A percentile compares a stretch with the other conserved stretches of the same genome.
phyloP scores from a whole-genome alignment of 2,329 filamentous ascomycete genomes.

The Diplodia sapinea region DNA sequence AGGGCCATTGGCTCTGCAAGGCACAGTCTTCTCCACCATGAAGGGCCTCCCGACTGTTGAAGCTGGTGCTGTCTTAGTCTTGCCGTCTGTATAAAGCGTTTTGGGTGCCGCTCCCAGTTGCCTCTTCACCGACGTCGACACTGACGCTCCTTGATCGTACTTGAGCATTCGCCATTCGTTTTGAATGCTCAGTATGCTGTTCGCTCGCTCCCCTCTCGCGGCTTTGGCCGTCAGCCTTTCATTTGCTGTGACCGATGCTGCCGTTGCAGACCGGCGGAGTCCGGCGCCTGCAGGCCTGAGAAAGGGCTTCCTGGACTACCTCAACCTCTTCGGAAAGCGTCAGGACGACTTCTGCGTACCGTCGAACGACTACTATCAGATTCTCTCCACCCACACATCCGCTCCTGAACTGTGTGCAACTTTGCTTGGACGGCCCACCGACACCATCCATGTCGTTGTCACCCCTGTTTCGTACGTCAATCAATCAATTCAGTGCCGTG shows the following conservation, averaged over 20 bases:
- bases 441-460: conserved; percentile 36
- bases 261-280: conserved; percentile 17
- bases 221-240: conserved; percentile 43
- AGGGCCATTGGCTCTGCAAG: conserved; percentile 42
- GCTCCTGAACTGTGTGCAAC: conserved; percentile 18
- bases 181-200: conserved; percentile 45
- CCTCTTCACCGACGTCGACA: conserved; percentile 9
- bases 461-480: conserved; percentile 39
- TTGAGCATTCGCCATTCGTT: conserved; percentile 35
- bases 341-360: conserved; percentile 24
- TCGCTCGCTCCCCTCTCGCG: conserved; percentile 41
- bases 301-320: conserved; percentile 14
- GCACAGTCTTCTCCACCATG: conserved; percentile 40
- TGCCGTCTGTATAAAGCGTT: conserved; percentile 30
- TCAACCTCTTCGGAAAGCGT: conserved; percentile 25
- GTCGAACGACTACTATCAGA: conserved; percentile 29
- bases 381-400: conserved; percentile 10
- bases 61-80: conserved; percentile 25
- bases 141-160: conserved; percentile 30
- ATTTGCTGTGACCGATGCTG: conserved; percentile 35
- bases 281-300: conserved; percentile 7
- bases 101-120: conserved; percentile 17
- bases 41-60: conserved; percentile 1
- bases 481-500: neutral
- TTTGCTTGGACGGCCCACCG: conserved; percentile 38